These are phyloP conservation scores for Cucumis sativus DNA, from an alignment of 306 rosid species.

Conservation along the genomic window DNA sequence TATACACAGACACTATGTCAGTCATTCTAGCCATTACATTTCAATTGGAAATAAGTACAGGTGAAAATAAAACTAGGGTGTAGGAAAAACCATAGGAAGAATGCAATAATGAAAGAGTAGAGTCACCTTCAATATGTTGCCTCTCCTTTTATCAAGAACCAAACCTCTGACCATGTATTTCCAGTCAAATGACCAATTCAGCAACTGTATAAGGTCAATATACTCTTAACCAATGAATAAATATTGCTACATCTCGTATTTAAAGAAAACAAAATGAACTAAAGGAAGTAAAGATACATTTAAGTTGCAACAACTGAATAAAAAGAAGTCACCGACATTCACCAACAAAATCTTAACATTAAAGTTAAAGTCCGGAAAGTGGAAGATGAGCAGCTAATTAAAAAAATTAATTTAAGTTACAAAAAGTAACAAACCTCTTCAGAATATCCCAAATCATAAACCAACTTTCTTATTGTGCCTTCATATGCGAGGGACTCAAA, in stretches of 20 bases:
- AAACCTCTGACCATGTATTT: conserved; percentile 97
- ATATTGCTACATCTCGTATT: background rate
- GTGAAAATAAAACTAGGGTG: background rate
- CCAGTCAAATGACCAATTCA: conserved; percentile 79
- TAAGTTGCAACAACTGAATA: background rate
- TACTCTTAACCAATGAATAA: conserved; percentile 14
- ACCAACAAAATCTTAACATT: background rate
- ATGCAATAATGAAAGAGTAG: background rate
- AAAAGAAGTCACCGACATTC: background rate
- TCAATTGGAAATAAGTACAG: conserved; percentile 3
- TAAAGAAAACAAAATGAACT: background rate
- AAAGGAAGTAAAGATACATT: background rate
- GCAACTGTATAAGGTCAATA: conserved; percentile 44
- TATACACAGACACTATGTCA: conserved; percentile 22
- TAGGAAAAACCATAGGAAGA: background rate
- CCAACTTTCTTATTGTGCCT: conserved; percentile 86
- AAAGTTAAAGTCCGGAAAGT: background rate
- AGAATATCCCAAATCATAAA: conserved; percentile 76
- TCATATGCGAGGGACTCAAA: conserved; percentile 90
- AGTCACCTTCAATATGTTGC: conserved; percentile 89
- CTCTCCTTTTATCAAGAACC: conserved; percentile 95
- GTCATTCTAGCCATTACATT: conserved; percentile 5
- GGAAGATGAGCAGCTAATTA: background rate
- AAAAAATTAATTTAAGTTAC: background rate
- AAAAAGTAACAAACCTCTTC: conserved; percentile 48